phyloP scores from a whole-genome alignment of 2,329 filamentous ascomycete genomes.

The Claviceps spartinae region DNA sequence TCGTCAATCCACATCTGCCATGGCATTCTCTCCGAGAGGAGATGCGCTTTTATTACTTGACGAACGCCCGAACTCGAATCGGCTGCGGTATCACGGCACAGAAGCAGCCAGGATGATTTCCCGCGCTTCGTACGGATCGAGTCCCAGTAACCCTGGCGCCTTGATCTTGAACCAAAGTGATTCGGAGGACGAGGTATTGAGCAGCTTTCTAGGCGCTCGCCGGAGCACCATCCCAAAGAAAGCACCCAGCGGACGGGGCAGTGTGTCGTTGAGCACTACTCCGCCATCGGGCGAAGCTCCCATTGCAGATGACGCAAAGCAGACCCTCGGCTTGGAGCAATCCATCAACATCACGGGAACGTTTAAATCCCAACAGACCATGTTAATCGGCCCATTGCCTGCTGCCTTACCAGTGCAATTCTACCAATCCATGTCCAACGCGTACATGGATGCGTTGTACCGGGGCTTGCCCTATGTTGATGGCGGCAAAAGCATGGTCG shows the following conservation, averaged over 20 bases:
- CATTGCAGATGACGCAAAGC: constrained; percentile 20
- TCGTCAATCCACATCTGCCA: constrained; percentile 44
- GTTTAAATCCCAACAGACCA: constrained; percentile 47
- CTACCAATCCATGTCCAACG: constrained; percentile 42
- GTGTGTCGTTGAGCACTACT: constrained; percentile 37
- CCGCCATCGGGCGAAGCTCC: constrained; percentile 29
- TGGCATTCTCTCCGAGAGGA: constrained; percentile 46
- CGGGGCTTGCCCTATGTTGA: constrained; percentile 30
- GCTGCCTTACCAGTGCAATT: constrained; percentile 34
- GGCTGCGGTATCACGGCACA: constrained; percentile 27
- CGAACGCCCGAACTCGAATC: constrained; percentile 33
- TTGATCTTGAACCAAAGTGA: constrained; percentile 47
- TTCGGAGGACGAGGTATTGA: constrained; percentile 50
- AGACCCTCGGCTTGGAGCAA: constrained; percentile 40
- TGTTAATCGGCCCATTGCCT: constrained; percentile 46
- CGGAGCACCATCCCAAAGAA: constrained; percentile 27
- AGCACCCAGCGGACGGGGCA: constrained; percentile 29
- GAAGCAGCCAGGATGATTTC: constrained; percentile 22
- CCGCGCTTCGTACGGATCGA: constrained; percentile 33
- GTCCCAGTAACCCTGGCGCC: constrained; percentile 33
- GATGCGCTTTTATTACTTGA: constrained; percentile 50
- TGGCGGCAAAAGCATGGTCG: constrained; percentile 25
- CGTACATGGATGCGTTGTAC: constrained; percentile 43
- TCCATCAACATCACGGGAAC: constrained; percentile 42
- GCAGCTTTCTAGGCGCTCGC: constrained; percentile 42